A percentile compares a stretch with the other conserved stretches of the same genome.
Evolutionary conservation across 148 eudicot species (phyloP).

Genomic region (Vaccinium vitisidaea): DNA sequence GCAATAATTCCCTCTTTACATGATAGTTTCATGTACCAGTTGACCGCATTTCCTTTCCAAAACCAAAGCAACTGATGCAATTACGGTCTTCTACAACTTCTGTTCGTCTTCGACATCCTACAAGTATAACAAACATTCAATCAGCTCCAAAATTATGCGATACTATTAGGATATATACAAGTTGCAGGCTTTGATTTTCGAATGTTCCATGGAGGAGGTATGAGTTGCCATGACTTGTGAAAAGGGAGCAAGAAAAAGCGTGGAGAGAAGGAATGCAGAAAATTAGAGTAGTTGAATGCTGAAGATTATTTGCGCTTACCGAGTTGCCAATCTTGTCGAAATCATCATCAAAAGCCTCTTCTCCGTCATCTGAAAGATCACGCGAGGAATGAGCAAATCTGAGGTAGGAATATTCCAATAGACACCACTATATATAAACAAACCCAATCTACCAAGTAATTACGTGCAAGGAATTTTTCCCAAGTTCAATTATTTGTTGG

Average conservation of each 20-base stretch:
- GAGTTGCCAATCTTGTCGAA: slow-evolving; percentile 65
- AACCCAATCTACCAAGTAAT: not conserved
- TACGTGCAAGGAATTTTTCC: not conserved
- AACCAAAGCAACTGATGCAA: not conserved
- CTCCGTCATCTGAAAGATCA: slow-evolving; percentile 40
- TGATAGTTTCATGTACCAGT: not conserved
- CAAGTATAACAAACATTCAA: slow-evolving; percentile 1
- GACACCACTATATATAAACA: not conserved
- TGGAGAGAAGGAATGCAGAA: not conserved
- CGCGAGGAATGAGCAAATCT: not conserved
- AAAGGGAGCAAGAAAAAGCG: not conserved
- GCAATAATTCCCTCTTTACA: not conserved
- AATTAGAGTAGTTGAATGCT: not conserved
- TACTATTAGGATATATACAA: not conserved
- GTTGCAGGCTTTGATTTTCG: not conserved
- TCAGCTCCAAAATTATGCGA: not conserved
- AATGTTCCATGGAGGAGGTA: not conserved
- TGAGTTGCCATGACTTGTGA: not conserved
- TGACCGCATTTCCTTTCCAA: slow-evolving; percentile 4
- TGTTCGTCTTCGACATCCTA: slow-evolving; percentile 26
- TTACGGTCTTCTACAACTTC: slow-evolving; percentile 1
- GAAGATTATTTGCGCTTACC: slow-evolving; percentile 31
- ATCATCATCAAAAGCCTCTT: slow-evolving; percentile 59
- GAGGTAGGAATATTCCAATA: not conserved
- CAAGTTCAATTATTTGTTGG: not conserved